phyloP scores from a whole-genome alignment of 768 basidiomycete species.

The Calocybe gangraenosa region DNA sequence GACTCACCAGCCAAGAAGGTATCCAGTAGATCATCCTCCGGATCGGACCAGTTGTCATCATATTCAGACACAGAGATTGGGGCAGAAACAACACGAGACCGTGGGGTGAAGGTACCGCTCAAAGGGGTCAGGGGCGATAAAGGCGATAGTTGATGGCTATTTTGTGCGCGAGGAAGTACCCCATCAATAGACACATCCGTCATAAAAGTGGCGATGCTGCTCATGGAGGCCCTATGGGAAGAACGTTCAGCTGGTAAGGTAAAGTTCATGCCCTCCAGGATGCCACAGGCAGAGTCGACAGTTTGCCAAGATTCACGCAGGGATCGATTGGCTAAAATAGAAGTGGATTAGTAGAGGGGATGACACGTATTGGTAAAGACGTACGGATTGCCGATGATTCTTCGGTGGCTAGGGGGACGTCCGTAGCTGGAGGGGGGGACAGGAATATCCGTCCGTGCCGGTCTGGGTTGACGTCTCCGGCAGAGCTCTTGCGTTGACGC shows the following conservation, averaged over 20 bases:
- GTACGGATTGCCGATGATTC: slow-evolving; percentile 5
- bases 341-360: slow-evolving; percentile 1
- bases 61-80: slow-evolving; percentile 36
- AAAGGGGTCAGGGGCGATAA: neutral
- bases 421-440: slow-evolving; percentile 7
- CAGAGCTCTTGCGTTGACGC: slow-evolving; percentile 11
- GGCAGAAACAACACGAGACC: slow-evolving; percentile 26
- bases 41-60: slow-evolving; percentile 35
- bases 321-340: slow-evolving; percentile 16
- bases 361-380: neutral
- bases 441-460: slow-evolving; percentile 15
- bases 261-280: slow-evolving; percentile 37
- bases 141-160: neutral
- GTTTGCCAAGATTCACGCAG: slow-evolving; percentile 46
- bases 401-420: slow-evolving; percentile 9
- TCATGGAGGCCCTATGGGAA: slow-evolving; percentile 38
- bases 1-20: slow-evolving; percentile 30
- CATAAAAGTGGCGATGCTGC: slow-evolving; percentile 53
- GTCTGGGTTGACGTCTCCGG: slow-evolving; percentile 7
- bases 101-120: slow-evolving; percentile 1
- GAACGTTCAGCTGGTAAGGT: slow-evolving; percentile 27
- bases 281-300: slow-evolving; percentile 31
- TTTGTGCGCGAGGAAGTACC: slow-evolving; percentile 37
- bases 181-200: slow-evolving; percentile 58
- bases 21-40: slow-evolving; percentile 31